Evolutionary conservation across 2,329 filamentous ascomycete genomes (phyloP), one percentile per base, ranked within the genome.

Genomic region (Penicillium sp.): DNA sequence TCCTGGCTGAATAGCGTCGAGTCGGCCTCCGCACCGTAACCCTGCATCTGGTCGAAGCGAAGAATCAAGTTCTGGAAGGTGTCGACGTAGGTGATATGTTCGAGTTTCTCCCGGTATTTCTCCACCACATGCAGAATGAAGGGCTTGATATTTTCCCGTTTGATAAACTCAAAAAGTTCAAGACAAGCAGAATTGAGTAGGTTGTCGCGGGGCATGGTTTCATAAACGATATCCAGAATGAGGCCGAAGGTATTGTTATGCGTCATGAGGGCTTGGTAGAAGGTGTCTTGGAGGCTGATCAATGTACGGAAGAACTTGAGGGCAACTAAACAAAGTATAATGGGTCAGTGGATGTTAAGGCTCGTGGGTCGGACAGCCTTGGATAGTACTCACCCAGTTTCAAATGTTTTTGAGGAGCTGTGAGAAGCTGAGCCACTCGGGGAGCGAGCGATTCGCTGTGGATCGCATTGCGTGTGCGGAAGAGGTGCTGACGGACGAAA

Each of bases 301-400:
- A 96, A 86, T 49, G 91, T 91, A 37, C 94, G 91, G 81, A 98
- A 94, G 80, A 97, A 97, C 75, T 97, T 95, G 68, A 99, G 86
- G 6, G 93, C 92, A 70, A 92, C 91, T 93, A 55, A 3, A 42
- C 10, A 22, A 13, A 19, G 12, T 4, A 9, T 12, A 4, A 45
- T 26, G 17, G 4, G 9, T 55, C 17, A 55, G 38, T n/a, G 5
- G 3, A 12, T 44, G 37, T 28, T 28, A 19, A 15, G 37, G 28
- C 4, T 40, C 24, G 30, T 12, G 2, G 42, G 47, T 19, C 17
- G n/a, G 2, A 47, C 13, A 26, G 38, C 3, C 9, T 4, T 13
- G 9, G 15, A 17, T 26, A 17, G 15, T 26, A 80, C 89, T 78
- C 81, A 93, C 91, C 91, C 47, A 99, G 86, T 78, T 94, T 93